Conservation (phyloP, 2,329 filamentous ascomycete genomes). For the Neoscytalidium dimidiatum region DNA sequence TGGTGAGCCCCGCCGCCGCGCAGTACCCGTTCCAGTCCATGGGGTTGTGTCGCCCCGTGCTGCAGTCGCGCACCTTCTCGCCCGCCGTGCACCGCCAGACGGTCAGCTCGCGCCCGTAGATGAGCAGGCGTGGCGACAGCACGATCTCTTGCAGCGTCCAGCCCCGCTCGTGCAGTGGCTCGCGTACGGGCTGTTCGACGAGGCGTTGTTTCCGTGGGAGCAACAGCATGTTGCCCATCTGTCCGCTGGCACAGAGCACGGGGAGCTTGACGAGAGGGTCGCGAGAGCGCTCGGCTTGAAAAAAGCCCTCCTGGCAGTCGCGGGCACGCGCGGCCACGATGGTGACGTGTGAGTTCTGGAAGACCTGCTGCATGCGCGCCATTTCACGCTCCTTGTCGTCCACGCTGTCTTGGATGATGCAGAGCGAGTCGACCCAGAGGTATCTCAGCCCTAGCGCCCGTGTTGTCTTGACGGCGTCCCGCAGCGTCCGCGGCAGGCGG, state of each 20-base stretch:
- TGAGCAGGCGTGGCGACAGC: constrained; percentile 11
- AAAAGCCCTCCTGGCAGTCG: constrained; percentile 5
- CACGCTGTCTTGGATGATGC: constrained; percentile 17
- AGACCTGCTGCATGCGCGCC: constrained; percentile 9
- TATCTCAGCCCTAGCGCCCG: constrained; percentile 14
- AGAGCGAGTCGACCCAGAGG: constrained; percentile 21
- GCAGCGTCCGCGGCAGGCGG: constrained; percentile 13
- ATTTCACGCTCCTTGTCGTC: constrained; percentile 17
- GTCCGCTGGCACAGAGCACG: not conserved
- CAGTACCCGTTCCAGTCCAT: constrained; percentile 20
- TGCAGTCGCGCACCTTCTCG: constrained; percentile 2
- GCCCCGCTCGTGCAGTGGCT: constrained; percentile 17
- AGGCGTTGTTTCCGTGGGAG: constrained; percentile 2
- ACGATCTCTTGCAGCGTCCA: constrained; percentile 20
- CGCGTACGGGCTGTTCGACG: not conserved
- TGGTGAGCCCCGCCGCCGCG: constrained; percentile 14
- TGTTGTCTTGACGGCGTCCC: constrained; percentile 18
- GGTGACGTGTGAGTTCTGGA: constrained; percentile 12
- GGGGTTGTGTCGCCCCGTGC: not conserved
- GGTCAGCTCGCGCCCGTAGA: constrained; percentile 11
- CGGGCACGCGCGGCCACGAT: constrained; percentile 5
- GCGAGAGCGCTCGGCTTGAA: constrained; percentile 1
- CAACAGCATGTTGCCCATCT: not conserved
- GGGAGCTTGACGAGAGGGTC: not conserved
- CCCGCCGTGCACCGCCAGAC: constrained; percentile 15